phyloP scores from a whole-genome alignment of 805 yeast genomes.

The Vanderwaltozyma polyspora region DNA sequence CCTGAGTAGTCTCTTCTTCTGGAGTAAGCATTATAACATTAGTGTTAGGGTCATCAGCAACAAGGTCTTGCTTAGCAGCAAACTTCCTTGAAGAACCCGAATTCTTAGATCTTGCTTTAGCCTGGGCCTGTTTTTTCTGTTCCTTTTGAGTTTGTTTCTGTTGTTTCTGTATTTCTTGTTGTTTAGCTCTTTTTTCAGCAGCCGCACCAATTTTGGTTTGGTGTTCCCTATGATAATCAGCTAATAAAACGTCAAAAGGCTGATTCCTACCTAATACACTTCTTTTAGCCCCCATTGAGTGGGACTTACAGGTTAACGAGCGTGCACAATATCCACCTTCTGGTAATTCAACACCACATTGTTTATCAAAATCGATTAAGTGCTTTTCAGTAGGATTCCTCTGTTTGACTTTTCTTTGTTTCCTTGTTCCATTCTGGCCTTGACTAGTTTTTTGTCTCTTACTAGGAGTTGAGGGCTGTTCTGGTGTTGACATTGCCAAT shows the following conservation, averaged over 20 bases:
- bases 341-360: conserved; percentile 91
- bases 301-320: conserved; percentile 92
- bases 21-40: conserved; percentile 45
- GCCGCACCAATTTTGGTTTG: conserved; percentile 81
- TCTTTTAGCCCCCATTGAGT: conserved; percentile 96
- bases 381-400: conserved; percentile 65
- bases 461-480: conserved; percentile 2
- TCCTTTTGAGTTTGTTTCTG: conserved; percentile 21
- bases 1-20: conserved; percentile 88
- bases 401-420: conserved; percentile 33
- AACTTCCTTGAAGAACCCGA: conserved; percentile 3
- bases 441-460: conserved; percentile 8
- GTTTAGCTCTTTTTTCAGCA: conserved; percentile 67
- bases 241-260: conserved; percentile 77
- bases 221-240: conserved; percentile 83
- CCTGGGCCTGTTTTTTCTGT: conserved; percentile 23
- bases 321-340: conserved; percentile 95
- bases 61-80: conserved; percentile 1
- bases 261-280: conserved; percentile 90
- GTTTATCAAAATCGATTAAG: conserved; percentile 71
- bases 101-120: conserved; percentile 23
- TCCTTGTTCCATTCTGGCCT: conserved; percentile 9
- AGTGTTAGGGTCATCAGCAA: background rate
- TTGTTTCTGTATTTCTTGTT: conserved; percentile 35
- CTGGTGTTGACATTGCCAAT: background rate